Evolutionary conservation across 2,329 filamentous ascomycete species (phyloP), one percentile per base, ranked within the genome.

Genomic region (Cercospora berteroae): DNA sequence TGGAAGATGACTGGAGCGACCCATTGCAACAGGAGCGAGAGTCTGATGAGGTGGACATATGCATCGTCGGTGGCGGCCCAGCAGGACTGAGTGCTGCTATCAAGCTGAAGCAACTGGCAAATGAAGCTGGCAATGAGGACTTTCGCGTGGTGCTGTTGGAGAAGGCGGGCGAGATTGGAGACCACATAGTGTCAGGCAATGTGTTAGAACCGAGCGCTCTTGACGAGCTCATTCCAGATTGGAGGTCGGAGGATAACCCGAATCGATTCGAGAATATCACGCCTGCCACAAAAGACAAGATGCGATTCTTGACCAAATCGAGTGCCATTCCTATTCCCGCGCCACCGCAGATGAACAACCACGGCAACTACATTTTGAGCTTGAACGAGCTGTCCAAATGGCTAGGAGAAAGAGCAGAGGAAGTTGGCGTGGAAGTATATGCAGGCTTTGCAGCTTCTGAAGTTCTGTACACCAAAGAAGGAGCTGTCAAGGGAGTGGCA

Each of bases 341-440:
- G 12, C 95, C 95, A 55, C 95, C 95, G 33, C 95, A 98, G 82
- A 99, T 99, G 95, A 88, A 94, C 83, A 99, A 99, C 79, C 88
- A 96, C 76, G 95, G 95, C 73, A 99, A 99, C 81, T 98, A 96
- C 80, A 99, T 99, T 73, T 89, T 99, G 76, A 96, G 92, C 77
- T 82, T 99, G 75, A 98, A 96, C 80, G 92, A 98, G 80, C 90
- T 99, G 76, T 91, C 91, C 66, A 96, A 94, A 81, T 99, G 95
- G 95, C 85, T 99, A 2, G 94, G 92, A 59, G 95, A 98, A 79
- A 88, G 94, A 58, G 95, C 95, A n/a, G 95, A 99, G 81, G 95
- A 98, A 81, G 77, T 96, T 31, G 95, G 95, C 33, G 95, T 99
- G 29, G 95, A 99, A 81, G 88, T 99, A 12, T 99, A 98, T 75